A percentile compares a stretch with the other conserved stretches of the same genome.
These are phyloP conservation scores for Fusarium lateritium DNA, from an alignment of 2,329 filamentous ascomycete species.

Conservation along the genomic window DNA sequence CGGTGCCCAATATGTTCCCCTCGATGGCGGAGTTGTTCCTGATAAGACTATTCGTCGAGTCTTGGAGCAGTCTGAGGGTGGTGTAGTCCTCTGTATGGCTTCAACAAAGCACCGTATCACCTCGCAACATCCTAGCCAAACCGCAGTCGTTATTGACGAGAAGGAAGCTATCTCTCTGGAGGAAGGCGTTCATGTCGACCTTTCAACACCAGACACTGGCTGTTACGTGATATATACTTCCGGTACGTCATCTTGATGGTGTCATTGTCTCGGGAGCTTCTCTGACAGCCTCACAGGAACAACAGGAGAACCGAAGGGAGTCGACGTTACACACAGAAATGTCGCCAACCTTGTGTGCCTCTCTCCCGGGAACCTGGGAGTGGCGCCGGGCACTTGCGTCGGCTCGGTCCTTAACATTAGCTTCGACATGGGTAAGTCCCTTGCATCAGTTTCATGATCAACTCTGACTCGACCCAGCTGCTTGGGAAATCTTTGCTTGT, in stretches of 20 bases:
- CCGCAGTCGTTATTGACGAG: constrained; percentile 52
- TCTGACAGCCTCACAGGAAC: constrained; percentile 56
- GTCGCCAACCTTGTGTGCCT: constrained; percentile 68
- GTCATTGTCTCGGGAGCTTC: neutral
- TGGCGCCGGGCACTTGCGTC: constrained; percentile 65
- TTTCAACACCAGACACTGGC: constrained; percentile 56
- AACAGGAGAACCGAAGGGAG: constrained; percentile 71
- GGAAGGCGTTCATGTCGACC: constrained; percentile 46
- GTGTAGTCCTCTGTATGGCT: constrained; percentile 64
- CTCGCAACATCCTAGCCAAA: constrained; percentile 45
- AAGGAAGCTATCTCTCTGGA: neutral
- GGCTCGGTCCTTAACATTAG: constrained; percentile 70
- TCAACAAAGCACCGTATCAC: constrained; percentile 54
- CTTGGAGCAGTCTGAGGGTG: constrained; percentile 61
- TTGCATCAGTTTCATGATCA: constrained; percentile 8
- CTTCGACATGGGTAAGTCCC: constrained; percentile 71
- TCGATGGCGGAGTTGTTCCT: constrained; percentile 69
- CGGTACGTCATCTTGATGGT: constrained; percentile 51
- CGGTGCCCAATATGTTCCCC: constrained; percentile 72
- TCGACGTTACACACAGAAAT: constrained; percentile 69
- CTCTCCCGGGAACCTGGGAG: constrained; percentile 66
- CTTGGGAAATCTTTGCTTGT: constrained; percentile 72
- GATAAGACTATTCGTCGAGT: constrained; percentile 65
- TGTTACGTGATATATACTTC: constrained; percentile 70
- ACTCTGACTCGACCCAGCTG: constrained; percentile 57